Evolutionary conservation across 75 land plant species (phyloP).

Genomic region (Cryptomeria japonica): DNA sequence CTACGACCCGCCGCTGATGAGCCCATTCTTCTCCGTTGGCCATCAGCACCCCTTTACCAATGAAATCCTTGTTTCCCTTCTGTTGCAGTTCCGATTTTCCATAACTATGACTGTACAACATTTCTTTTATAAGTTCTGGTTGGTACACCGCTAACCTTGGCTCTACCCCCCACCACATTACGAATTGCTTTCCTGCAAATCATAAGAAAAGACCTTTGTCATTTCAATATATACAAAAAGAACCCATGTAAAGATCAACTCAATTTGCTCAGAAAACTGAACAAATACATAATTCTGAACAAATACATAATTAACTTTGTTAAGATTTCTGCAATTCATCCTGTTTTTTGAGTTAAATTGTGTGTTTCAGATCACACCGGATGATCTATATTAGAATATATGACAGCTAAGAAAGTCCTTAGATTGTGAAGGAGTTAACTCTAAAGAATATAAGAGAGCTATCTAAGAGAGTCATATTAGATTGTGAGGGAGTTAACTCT

Average conservation of each 20-base stretch:
- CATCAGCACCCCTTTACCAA: conserved; percentile 28
- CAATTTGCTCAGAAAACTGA: too few relatives aligned
- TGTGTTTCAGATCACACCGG: too few relatives aligned
- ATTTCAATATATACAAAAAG: not conserved
- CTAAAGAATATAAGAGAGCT: too few relatives aligned
- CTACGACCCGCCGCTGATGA: conserved; percentile 49
- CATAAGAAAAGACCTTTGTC: not conserved
- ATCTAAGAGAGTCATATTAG: too few relatives aligned
- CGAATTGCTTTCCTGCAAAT: conserved; percentile 62
- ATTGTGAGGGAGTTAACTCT: too few relatives aligned
- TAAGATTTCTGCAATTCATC: too few relatives aligned
- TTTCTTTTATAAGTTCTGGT: conserved; percentile 65
- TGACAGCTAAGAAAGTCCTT: too few relatives aligned
- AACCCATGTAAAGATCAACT: not conserved
- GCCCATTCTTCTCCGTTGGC: conserved; percentile 36
- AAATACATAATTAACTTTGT: too few relatives aligned
- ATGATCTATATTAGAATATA: too few relatives aligned
- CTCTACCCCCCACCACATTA: conserved; percentile 78
- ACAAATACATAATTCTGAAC: too few relatives aligned
- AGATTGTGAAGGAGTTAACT: too few relatives aligned
- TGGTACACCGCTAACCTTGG: conserved; percentile 71
- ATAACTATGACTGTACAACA: conserved; percentile 35
- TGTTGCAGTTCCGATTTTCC: conserved; percentile 22
- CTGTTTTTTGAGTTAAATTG: too few relatives aligned
- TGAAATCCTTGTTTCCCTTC: conserved; percentile 22